Conservation (phyloP, 192 early-diverging fungal genomes). For the Gamsiella multidivaricata region DNA sequence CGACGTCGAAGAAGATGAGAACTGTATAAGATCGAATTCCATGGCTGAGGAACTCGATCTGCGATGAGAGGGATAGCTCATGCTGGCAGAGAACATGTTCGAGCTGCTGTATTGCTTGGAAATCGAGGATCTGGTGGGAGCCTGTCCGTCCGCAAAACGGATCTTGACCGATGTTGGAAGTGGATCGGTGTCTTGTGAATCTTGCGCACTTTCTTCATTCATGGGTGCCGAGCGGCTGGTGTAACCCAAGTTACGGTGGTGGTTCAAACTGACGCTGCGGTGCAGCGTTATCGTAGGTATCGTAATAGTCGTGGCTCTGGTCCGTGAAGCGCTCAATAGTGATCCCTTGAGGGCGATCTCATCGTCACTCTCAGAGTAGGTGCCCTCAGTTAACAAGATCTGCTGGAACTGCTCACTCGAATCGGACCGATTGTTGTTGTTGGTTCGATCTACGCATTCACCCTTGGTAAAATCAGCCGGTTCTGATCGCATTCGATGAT, state of each 20-base stretch:
- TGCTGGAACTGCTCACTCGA: slow-evolving; percentile 13
- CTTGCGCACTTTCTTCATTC: slow-evolving; percentile 15
- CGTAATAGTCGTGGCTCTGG: slow-evolving; percentile 5
- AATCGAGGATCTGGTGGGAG: background rate
- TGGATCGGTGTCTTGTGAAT: slow-evolving; percentile 1
- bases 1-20: slow-evolving; percentile 8
- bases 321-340: slow-evolving; percentile 1
- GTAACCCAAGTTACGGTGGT: background rate
- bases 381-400: slow-evolving; percentile 6
- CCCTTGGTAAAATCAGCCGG: slow-evolving; percentile 18
- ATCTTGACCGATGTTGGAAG: slow-evolving; percentile 16
- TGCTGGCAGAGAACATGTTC: slow-evolving; percentile 13
- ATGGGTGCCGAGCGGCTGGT: slow-evolving; percentile 10
- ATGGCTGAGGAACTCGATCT: slow-evolving; percentile 14
- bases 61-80: slow-evolving; percentile 10
- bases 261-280: slow-evolving; percentile 27
- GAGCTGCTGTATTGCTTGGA: background rate
- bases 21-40: slow-evolving; percentile 32
- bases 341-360: slow-evolving; percentile 16
- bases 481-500: slow-evolving; percentile 35
- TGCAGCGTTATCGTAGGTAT: slow-evolving; percentile 12
- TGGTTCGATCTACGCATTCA: background rate
- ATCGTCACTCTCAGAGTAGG: slow-evolving; percentile 18
- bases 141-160: slow-evolving; percentile 18
- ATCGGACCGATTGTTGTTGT: background rate